These are phyloP conservation scores for Kockiozyma suomiensis DNA, from an alignment of 805 yeast genomes.

Conservation along the genomic window DNA sequence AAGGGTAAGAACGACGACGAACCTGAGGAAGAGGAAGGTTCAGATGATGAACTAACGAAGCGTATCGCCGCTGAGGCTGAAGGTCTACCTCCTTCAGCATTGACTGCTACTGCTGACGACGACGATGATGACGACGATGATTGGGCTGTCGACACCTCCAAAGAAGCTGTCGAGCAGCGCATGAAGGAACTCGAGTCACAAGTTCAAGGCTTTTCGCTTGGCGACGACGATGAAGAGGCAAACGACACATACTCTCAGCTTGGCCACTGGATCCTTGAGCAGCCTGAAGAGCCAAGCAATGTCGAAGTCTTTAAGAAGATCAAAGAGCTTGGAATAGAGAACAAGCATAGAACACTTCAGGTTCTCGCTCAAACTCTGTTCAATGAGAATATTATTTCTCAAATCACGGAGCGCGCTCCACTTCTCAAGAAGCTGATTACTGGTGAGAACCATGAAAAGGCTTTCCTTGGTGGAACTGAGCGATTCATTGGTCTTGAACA, in stretches of 20 bases:
- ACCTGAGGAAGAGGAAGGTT: slow-evolving; percentile 43
- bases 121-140: slow-evolving; percentile 77
- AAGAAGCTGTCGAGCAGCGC: slow-evolving; percentile 92
- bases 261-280: slow-evolving; percentile 85
- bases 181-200: slow-evolving; percentile 77
- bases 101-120: slow-evolving; percentile 52
- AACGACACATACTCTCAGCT: slow-evolving; percentile 64
- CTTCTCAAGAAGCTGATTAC: slow-evolving; percentile 76
- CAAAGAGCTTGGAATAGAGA: slow-evolving; percentile 70
- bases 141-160: slow-evolving; percentile 97
- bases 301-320: slow-evolving; percentile 92
- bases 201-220: slow-evolving; percentile 37
- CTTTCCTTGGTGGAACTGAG: slow-evolving; percentile 94
- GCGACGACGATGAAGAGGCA: slow-evolving; percentile 43
- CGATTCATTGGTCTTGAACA: slow-evolving; percentile 84
- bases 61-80: slow-evolving; percentile 86
- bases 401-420: slow-evolving; percentile 78
- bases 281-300: slow-evolving; percentile 68
- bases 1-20: slow-evolving; percentile 58
- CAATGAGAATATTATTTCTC: slow-evolving; percentile 62
- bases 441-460: slow-evolving; percentile 68
- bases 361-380: slow-evolving; percentile 91
- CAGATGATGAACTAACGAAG: slow-evolving; percentile 72
- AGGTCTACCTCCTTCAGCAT: slow-evolving; percentile 48
- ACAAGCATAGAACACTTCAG: slow-evolving; percentile 76